Conservation (phyloP, 768 basidiomycete genomes). For the Boletus subparvulus region DNA sequence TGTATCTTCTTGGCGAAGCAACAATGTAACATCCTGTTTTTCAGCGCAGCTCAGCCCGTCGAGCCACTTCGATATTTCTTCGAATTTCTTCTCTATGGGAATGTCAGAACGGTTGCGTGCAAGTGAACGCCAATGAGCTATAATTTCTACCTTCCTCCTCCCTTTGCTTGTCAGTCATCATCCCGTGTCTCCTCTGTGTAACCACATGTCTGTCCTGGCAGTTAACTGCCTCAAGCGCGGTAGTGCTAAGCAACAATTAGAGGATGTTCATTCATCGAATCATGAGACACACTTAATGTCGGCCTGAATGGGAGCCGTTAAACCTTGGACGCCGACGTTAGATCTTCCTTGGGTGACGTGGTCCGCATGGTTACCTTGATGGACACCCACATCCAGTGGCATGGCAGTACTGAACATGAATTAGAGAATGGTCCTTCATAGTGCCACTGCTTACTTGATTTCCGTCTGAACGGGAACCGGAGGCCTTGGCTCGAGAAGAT, state of each 20-base stretch:
- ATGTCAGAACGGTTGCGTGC: neutral
- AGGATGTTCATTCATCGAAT: too few species aligned
- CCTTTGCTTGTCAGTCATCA: too few species aligned
- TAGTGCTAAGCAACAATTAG: too few species aligned
- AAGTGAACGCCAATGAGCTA: too few species aligned
- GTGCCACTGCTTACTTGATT: neutral
- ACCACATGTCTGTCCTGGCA: too few species aligned
- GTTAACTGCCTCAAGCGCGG: too few species aligned
- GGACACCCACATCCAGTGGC: neutral
- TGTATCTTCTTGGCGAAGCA: neutral
- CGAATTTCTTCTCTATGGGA: neutral
- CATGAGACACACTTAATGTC: too few species aligned
- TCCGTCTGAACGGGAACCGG: too few species aligned
- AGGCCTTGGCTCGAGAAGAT: too few species aligned
- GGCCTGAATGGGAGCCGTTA: too few species aligned
- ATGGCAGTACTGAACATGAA: neutral
- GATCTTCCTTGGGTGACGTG: neutral
- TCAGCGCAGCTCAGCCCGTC: slow-evolving; percentile 1
- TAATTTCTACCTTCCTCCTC: neutral
- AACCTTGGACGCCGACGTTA: too few species aligned
- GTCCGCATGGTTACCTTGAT: neutral
- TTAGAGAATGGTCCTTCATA: neutral
- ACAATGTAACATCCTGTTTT: slow-evolving; percentile 1
- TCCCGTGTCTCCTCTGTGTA: too few species aligned
- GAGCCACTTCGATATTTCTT: slow-evolving; percentile 1